phyloP scores from a whole-genome alignment of 257 asterid genomes.

The Nicotiana obtusifolia region DNA sequence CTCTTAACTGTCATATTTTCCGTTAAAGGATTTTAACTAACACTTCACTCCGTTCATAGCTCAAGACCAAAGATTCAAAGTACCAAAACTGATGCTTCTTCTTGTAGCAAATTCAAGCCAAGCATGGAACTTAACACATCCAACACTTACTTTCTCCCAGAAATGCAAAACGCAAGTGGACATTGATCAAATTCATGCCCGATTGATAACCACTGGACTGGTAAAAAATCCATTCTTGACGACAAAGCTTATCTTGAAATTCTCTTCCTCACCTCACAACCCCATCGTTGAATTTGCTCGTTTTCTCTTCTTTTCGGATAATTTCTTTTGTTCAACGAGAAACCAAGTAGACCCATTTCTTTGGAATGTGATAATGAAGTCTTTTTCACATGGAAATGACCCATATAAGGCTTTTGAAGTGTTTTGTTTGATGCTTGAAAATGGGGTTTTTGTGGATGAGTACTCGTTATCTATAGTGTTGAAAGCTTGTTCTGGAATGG shows the following conservation, averaged over 20 bases:
- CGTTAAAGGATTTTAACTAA: neutral
- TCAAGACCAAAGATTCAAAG: neutral
- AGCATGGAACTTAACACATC: constrained; percentile 46
- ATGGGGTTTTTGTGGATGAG: constrained; percentile 49
- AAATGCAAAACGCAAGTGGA: constrained; percentile 59
- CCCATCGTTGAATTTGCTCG: constrained; percentile 49
- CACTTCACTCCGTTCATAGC: neutral
- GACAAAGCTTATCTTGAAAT: constrained; percentile 46
- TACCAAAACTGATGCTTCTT: constrained; percentile 35
- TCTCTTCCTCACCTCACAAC: constrained; percentile 37
- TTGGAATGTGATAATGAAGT: constrained; percentile 67
- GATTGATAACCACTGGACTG: constrained; percentile 61
- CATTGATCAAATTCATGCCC: constrained; percentile 54
- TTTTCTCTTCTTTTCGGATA: constrained; percentile 32
- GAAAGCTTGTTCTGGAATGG: constrained; percentile 59
- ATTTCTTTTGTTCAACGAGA: neutral
- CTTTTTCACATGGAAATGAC: constrained; percentile 49
- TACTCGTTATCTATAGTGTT: constrained; percentile 67
- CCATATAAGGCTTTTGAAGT: constrained; percentile 50
- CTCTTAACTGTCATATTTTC: neutral
- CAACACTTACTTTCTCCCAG: constrained; percentile 30
- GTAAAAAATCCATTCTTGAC: constrained; percentile 36
- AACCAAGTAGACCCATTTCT: constrained; percentile 46
- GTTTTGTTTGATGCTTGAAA: constrained; percentile 64
- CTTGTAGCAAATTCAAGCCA: constrained; percentile 38